A percentile compares a stretch with the other conserved stretches of the same genome.
Conservation (phyloP, 192 early-diverging fungal genomes). For the Backusella liffmaniae region DNA sequence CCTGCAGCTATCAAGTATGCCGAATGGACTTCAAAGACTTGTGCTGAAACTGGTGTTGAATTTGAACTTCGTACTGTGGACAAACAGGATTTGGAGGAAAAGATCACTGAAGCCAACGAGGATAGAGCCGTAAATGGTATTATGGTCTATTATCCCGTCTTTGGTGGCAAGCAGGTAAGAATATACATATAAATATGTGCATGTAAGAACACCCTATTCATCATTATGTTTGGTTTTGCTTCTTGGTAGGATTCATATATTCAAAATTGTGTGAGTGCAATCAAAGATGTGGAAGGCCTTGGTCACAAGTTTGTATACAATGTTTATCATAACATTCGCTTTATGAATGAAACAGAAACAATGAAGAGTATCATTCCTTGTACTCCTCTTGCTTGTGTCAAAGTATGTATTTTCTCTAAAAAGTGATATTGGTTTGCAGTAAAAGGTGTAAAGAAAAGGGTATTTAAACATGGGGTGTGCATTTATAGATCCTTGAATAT, state of each 20-base stretch:
- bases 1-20: constrained; percentile 92
- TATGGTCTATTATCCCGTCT: constrained; percentile 99
- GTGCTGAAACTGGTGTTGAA: constrained; percentile 82
- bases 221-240: not conserved
- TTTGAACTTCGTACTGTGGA: constrained; percentile 88
- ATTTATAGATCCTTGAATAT: constrained; percentile 79
- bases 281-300: constrained; percentile 97
- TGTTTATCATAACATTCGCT: constrained; percentile 86
- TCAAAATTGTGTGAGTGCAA: constrained; percentile 82
- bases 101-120: constrained; percentile 85
- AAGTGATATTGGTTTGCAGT: not conserved
- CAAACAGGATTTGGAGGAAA: constrained; percentile 81
- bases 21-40: constrained; percentile 93
- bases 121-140: constrained; percentile 88
- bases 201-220: not conserved
- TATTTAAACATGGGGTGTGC: not conserved
- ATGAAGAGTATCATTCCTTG: constrained; percentile 98
- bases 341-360: constrained; percentile 73
- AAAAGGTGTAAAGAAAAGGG: not conserved
- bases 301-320: constrained; percentile 94
- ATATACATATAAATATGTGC: not conserved
- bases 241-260: constrained; percentile 79
- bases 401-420: constrained; percentile 49
- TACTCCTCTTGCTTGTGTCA: constrained; percentile 96
- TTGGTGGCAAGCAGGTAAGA: constrained; percentile 81